These are phyloP conservation scores for Stemphylium beticola DNA, from an alignment of 2,329 filamentous ascomycete species.

Conservation along the genomic window DNA sequence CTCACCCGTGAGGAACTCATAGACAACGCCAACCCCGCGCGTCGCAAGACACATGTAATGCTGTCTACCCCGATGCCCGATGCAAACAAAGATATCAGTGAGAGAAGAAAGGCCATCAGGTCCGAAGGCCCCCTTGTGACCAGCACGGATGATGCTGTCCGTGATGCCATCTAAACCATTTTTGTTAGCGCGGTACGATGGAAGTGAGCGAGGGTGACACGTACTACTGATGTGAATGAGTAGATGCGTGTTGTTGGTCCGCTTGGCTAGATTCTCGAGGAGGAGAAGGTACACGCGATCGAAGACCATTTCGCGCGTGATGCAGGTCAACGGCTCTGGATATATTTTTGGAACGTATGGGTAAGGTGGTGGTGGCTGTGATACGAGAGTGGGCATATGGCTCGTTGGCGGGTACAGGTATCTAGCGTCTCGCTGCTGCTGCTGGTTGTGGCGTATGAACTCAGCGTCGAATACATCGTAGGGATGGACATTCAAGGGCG, in stretches of 20 bases:
- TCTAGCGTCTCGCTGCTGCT: background rate
- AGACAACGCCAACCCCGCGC: background rate
- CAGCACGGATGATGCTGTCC: background rate
- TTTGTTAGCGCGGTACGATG: background rate
- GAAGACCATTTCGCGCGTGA: conserved; percentile 5
- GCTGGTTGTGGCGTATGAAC: too few relatives aligned
- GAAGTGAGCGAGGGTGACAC: background rate
- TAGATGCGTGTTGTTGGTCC: background rate
- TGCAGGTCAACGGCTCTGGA: background rate
- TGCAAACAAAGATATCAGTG: conserved; percentile 7
- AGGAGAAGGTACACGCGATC: conserved; percentile 6
- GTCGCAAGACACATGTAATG: conserved; percentile 15
- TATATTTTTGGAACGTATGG: background rate
- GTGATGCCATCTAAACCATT: background rate
- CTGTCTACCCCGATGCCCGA: conserved; percentile 7
- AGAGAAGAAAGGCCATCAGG: conserved; percentile 6
- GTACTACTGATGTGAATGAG: background rate
- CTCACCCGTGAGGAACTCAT: conserved; percentile 7
- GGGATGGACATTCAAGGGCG: background rate
- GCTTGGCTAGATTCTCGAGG: background rate
- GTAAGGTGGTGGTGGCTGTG: background rate
- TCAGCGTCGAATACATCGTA: too few relatives aligned
- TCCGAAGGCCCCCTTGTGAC: conserved; percentile 7
- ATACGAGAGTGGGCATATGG: background rate
- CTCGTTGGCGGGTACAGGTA: background rate